Conservation (phyloP, 805 yeast species). For the Ogataea allantospora region DNA sequence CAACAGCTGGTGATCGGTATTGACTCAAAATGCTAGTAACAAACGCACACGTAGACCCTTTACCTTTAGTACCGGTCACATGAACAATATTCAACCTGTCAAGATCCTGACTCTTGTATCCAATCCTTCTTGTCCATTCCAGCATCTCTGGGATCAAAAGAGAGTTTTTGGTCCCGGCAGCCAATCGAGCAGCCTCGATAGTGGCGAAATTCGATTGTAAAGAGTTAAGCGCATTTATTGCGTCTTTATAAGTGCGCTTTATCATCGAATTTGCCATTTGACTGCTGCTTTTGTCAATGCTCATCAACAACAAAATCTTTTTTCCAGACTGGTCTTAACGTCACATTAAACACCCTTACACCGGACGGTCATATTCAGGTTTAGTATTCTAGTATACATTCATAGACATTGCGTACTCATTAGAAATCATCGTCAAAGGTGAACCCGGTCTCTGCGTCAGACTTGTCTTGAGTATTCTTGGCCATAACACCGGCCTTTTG, state of each 20-base stretch:
- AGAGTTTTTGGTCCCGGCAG: conserved; percentile 61
- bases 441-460: conserved; percentile 54
- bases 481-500: conserved; percentile 99
- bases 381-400: conserved; percentile 15
- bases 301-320: conserved; percentile 8
- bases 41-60: conserved; percentile 97
- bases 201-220: conserved; percentile 90
- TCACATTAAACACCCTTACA: conserved; percentile 2
- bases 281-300: conserved; percentile 2
- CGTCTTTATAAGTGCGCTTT: conserved; percentile 52
- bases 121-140: conserved; percentile 73
- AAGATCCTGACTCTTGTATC: conserved; percentile 64
- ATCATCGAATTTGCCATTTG: conserved; percentile 19
- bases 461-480: conserved; percentile 43
- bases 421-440: conserved; percentile 93
- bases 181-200: conserved; percentile 73
- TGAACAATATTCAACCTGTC: conserved; percentile 79
- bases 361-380: neutral
- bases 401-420: conserved; percentile 18
- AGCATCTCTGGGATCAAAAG: conserved; percentile 81
- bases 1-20: conserved; percentile 38
- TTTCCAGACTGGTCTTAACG: neutral
- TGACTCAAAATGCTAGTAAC: conserved; percentile 75
- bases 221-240: conserved; percentile 78
- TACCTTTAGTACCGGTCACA: conserved; percentile 97